Evolutionary conservation across 1,284 basidiomycete species (phyloP), one percentile per base, ranked within the genome.

Genomic region (Marasmius fiardii): DNA sequence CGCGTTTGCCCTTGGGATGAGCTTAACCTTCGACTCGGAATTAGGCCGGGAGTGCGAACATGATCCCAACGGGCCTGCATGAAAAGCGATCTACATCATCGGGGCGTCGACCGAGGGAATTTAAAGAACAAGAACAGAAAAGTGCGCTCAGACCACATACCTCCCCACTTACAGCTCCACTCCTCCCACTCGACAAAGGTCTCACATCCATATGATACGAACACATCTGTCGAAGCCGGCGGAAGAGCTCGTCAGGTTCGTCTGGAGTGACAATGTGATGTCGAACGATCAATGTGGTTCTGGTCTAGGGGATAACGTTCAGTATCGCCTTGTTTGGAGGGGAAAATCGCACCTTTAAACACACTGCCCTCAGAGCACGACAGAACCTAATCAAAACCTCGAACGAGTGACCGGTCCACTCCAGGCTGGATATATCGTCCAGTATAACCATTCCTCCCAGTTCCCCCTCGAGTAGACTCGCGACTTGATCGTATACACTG

Each of bases 101-200:
- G n/a, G n/a, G n/a, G n/a, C n/a, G n/a, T n/a, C n/a, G n/a, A n/a
- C n/a, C n/a, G n/a, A n/a, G n/a, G n/a, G n/a, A n/a, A n/a, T n/a
- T n/a, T n/a, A n/a, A n/a, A n/a, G n/a, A n/a, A n/a, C n/a, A n/a
- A n/a, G n/a, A 31, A 26, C 20, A 54, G 47, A 14, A 12, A 34
- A 45, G 21, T 44, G 18, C 35, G 43, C 43, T 34, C 58, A 33
- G 50, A 23, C 33, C 45, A 63, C 75, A 24, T 54, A 87, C 88
- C 76, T 90, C 85, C 18, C 89, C 89, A 57, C 82, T 89, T 31
- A 91, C 85, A 33, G 82, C 75, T 10, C 88, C 88, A 61, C 88
- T 91, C 43, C 82, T 74, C 12, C 88, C 89, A 60, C 85, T 90
- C 0, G 82, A 74, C 4, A 91, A 71, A 0, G 88, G 81, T 34